Conservation (phyloP, 352 stramenopile species). For the Phytophthora agathidicida region DNA sequence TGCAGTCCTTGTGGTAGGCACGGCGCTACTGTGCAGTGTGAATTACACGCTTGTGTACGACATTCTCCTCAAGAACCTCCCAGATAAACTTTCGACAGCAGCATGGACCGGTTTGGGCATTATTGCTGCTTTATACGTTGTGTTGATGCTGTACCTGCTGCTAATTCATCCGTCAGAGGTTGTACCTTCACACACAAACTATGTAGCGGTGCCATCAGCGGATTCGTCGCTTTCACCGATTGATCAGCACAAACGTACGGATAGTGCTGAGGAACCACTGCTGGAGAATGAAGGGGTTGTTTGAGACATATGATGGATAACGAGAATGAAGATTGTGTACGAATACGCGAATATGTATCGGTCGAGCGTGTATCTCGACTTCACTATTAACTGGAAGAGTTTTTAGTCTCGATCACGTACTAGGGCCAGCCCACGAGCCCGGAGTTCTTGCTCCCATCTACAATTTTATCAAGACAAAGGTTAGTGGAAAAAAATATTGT, state of each 20-base stretch:
- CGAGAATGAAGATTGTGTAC: too few relatives aligned
- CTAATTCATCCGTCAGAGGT: constrained; percentile 52
- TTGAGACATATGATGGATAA: constrained; percentile 3
- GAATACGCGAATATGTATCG: too few relatives aligned
- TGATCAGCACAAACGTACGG: constrained; percentile 1
- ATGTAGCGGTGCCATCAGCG: constrained; percentile 3
- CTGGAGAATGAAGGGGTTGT: constrained; percentile 19
- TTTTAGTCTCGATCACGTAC: constrained; percentile 70
- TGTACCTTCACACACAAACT: background rate
- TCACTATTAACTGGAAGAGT: too few relatives aligned
- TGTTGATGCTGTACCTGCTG: constrained; percentile 61
- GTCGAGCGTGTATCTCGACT: too few relatives aligned
- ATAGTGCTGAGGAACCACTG: constrained; percentile 18
- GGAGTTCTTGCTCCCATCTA: constrained; percentile 77
- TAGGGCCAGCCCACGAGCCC: constrained; percentile 71
- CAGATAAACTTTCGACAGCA: constrained; percentile 31
- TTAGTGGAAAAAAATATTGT: background rate
- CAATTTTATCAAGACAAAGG: background rate
- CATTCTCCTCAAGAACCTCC: constrained; percentile 48
- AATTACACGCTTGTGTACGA: constrained; percentile 72
- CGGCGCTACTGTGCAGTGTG: constrained; percentile 56
- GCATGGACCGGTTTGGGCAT: constrained; percentile 18
- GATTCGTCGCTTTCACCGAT: background rate
- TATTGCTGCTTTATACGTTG: constrained; percentile 38
- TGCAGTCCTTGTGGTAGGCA: constrained; percentile 44